Conservation (phyloP, 768 basidiomycete genomes). For the Pulveroboletus sp. region DNA sequence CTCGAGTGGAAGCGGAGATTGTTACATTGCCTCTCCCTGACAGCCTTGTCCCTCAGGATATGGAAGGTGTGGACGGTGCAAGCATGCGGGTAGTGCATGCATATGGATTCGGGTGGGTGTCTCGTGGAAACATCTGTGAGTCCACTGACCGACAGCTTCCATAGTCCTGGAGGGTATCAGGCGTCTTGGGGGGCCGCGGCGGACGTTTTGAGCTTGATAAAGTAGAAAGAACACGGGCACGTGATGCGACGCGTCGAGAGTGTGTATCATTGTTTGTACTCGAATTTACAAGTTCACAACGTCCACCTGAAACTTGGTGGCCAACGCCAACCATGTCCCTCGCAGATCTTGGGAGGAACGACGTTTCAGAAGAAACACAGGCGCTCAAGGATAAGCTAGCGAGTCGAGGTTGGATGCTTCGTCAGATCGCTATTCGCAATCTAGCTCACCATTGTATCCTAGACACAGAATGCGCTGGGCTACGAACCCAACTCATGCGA, state of each 20-base stretch:
- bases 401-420: slow-evolving; percentile 32
- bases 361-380: slow-evolving; percentile 37
- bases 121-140: neutral
- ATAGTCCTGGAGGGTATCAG: slow-evolving; percentile 38
- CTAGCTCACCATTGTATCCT: slow-evolving; percentile 4
- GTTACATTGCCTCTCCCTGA: slow-evolving; percentile 34
- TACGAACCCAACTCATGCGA: slow-evolving; percentile 34
- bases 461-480: slow-evolving; percentile 37
- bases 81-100: slow-evolving; percentile 48
- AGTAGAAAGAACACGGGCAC: slow-evolving; percentile 26
- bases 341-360: slow-evolving; percentile 37
- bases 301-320: slow-evolving; percentile 11
- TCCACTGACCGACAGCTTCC: slow-evolving; percentile 10
- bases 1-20: slow-evolving; percentile 51
- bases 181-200: slow-evolving; percentile 43
- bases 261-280: slow-evolving; percentile 33
- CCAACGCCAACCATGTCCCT: slow-evolving; percentile 33
- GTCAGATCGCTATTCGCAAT: neutral
- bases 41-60: slow-evolving; percentile 16
- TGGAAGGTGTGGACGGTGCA: slow-evolving; percentile 17
- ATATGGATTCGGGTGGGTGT: slow-evolving; percentile 55
- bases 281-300: slow-evolving; percentile 16
- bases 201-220: slow-evolving; percentile 34
- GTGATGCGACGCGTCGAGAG: slow-evolving; percentile 30
- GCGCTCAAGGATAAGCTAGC: slow-evolving; percentile 36